Base-by-base conservation (phyloP, 2,329 filamentous ascomycete species). In the Aspergillus flavus region DNA sequence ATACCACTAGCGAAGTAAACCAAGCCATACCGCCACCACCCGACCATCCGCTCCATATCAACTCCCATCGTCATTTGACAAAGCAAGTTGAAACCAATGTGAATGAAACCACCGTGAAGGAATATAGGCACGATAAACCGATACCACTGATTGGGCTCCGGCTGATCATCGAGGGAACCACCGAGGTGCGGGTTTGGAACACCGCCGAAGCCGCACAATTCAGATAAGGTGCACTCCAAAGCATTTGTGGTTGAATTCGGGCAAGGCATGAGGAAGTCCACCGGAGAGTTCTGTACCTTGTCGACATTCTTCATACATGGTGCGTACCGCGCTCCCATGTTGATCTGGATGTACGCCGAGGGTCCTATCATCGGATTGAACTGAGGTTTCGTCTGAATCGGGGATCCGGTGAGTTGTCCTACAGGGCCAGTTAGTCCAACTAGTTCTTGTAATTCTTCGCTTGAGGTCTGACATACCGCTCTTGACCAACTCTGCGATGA, bases 361-460 rank as follows among this genome's bases (percentile, higher is more conserved):
- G 95, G 95, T 0, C 95, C 95, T 73, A 99, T 97, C 93, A 99
- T 97, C 63, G 92, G 91, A 80, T 98, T 99, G 82, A 99, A 96
- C 19, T 85, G 85, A 1, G 95, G 95, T 61, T 94, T 87, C 58
- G 89, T 94, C 81, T 83, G 79, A 60, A 83, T 83, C 4, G 81
- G 87, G 0, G 90, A 90, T 59, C 91, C 91, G 1, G 94, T 97
- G 34, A 94, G 81, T 69, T 90, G 84, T 58, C 85, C 91, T 93
- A 66, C 28, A 57, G 21, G 34, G 21, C 32, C 39, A 57, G 59
- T 68, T 61, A 61, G 63, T n/a, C 23, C 5, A 28, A 36, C 28
- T 36, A 16, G 4, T 39, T 26, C 30, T 14, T 16, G n/a, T 46
- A 12, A 30, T 30, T 10, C 12, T 21, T 34, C 14, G 21, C 12